Evolutionary conservation across 2,329 filamentous ascomycete genomes (phyloP), one percentile per base, ranked within the genome.

Genomic region (Fusarium illudens): DNA sequence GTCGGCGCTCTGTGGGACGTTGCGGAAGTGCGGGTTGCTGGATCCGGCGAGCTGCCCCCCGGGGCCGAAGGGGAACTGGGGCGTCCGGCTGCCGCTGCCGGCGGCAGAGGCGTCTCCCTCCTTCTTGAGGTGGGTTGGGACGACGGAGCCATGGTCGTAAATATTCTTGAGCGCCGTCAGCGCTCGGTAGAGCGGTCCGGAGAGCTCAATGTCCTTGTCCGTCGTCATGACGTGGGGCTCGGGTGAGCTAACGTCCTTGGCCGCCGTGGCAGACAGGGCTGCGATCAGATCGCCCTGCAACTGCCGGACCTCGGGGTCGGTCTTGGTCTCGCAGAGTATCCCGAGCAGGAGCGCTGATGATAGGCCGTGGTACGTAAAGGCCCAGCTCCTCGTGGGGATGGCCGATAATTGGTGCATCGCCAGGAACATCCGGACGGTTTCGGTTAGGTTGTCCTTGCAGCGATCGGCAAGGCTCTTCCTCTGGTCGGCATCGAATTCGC

Each of bases 401-500:
- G 89, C 86, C 2, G 87, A 90, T 29, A 90, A 79, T 65, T 89
- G 88, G 75, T 90, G 88, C 88, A 90, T 90, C 15, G 88, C 86
- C 20, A 90, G 79, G 72, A 90, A 90, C 88, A 90, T 90, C 37
- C 87, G 84, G 11, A 90, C 88, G 12, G 88, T 90, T 73, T 90
- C 87, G 6, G 86, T 86, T 25, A 90, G 79, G 71, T 89, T 90
- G 15, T 80, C 77, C 73, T 89, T 89, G 79, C 88, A 90, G 60
- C 84, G 84, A 27, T 86, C 83, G 2, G 86, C 85, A 1, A 90
- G 79, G 1, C 82, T 76, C 44, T 81, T 81, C 70, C 87, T 88
- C 69, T 90, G 87, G 1, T 80, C 72, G 0, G 79, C 71, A 4
- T 83, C 82, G 37, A 90, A 81, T 10, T 80, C 78, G 67, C 82